phyloP scores from a whole-genome alignment of 768 basidiomycete genomes.

The Glaciozyma antarctica region DNA sequence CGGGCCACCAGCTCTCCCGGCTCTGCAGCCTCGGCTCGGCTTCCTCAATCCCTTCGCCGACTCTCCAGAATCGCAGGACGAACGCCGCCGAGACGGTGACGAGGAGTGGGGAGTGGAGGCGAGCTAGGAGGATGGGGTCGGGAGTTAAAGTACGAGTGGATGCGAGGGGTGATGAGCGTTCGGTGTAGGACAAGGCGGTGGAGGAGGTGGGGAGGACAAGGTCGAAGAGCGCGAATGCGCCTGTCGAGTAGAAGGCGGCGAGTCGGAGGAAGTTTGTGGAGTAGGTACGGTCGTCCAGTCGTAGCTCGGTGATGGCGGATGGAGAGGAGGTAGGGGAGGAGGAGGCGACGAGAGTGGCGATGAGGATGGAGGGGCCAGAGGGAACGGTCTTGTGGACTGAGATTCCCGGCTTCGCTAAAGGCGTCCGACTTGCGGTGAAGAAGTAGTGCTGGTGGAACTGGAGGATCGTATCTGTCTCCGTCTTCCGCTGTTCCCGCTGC shows the following conservation, averaged over 20 bases:
- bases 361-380: not conserved
- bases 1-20: slow-evolving; percentile 19
- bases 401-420: not conserved
- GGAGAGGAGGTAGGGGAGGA: not conserved
- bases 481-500: too few species aligned
- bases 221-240: slow-evolving; percentile 28
- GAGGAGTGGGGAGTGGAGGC: slow-evolving; percentile 12
- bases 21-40: slow-evolving; percentile 3
- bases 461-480: slow-evolving; percentile 8
- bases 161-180: slow-evolving; percentile 1
- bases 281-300: slow-evolving; percentile 7
- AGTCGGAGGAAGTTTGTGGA: not conserved
- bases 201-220: slow-evolving; percentile 5
- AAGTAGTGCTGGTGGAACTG: slow-evolving; percentile 16
- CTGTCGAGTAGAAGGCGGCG: slow-evolving; percentile 22
- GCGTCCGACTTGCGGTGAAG: slow-evolving; percentile 10
- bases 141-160: not conserved
- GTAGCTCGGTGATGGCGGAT: slow-evolving; percentile 13
- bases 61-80: slow-evolving; percentile 13
- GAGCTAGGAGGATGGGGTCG: slow-evolving; percentile 10
- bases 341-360: slow-evolving; percentile 13
- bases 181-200: slow-evolving; percentile 1
- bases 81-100: slow-evolving; percentile 19
- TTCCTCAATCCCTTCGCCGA: not conserved
- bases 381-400: slow-evolving; percentile 16